A percentile compares a stretch with the other conserved stretches of the same genome.
phyloP scores from a whole-genome alignment of 768 basidiomycete genomes.

The Pisolithus marmoratus region DNA sequence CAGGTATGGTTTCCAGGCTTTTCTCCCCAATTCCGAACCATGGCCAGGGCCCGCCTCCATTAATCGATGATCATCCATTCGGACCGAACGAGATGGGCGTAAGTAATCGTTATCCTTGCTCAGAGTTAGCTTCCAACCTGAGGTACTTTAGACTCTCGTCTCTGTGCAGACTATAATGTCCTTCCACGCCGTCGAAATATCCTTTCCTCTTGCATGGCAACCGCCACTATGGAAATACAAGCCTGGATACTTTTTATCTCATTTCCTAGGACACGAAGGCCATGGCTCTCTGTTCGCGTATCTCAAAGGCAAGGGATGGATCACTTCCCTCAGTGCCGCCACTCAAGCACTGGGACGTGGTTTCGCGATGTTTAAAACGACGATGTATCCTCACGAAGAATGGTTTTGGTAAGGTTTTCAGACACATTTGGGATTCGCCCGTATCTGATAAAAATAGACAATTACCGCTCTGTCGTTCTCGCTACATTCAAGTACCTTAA shows the following conservation, averaged over 20 bases:
- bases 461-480: constrained; percentile 67
- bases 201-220: constrained; percentile 73
- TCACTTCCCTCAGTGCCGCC: constrained; percentile 66
- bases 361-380: constrained; percentile 87
- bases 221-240: constrained; percentile 71
- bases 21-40: constrained; percentile 74
- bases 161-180: constrained; percentile 87
- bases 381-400: constrained; percentile 73
- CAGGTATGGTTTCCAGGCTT: constrained; percentile 51
- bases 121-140: constrained; percentile 5
- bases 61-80: constrained; percentile 69
- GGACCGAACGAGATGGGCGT: constrained; percentile 69
- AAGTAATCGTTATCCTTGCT: constrained; percentile 27
- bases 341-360: constrained; percentile 70
- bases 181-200: constrained; percentile 77
- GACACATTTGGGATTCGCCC: neutral
- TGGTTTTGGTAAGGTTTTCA: constrained; percentile 64
- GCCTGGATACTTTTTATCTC: constrained; percentile 68
- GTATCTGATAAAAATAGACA: constrained; percentile 40
- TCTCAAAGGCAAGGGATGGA: constrained; percentile 86
- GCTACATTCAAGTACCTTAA: constrained; percentile 76
- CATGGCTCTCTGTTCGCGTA: constrained; percentile 88
- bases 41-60: constrained; percentile 51
- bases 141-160: constrained; percentile 57
- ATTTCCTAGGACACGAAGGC: constrained; percentile 90